Percentiles rank a stretch among this genome's conserved stretches.
Conservation (phyloP, 2,329 filamentous ascomycete genomes). For the Clonostachys byssicola region DNA sequence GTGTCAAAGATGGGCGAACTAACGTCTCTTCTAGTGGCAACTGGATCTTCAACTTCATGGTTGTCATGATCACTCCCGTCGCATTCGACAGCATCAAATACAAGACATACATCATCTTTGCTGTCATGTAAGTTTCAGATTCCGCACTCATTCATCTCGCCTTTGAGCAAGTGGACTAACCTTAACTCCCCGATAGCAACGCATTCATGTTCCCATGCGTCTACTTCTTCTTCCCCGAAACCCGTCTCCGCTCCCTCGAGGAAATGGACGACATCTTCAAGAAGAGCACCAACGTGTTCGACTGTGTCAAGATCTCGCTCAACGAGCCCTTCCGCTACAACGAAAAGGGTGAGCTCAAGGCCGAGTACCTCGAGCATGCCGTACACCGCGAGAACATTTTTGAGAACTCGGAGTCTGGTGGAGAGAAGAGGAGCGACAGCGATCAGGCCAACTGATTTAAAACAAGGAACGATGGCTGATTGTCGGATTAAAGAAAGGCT, state of each 20-base stretch:
- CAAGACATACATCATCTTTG: slow-evolving; percentile 52
- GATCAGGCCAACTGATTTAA: no score
- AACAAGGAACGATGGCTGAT: no score
- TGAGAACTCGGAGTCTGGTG: no score
- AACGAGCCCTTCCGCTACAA: background rate
- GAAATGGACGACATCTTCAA: slow-evolving; percentile 47
- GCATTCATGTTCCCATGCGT: slow-evolving; percentile 23
- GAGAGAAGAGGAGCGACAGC: no score
- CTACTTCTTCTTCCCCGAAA: slow-evolving; percentile 39
- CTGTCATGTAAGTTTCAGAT: slow-evolving; percentile 22
- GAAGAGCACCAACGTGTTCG: slow-evolving; percentile 5
- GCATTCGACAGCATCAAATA: slow-evolving; percentile 52
- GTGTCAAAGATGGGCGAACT: slow-evolving; percentile 59
- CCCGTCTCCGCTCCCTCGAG: slow-evolving; percentile 45
- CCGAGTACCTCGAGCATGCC: background rate
- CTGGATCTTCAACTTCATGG: slow-evolving; percentile 26
- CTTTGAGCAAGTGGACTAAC: no score
- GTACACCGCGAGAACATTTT: no score
- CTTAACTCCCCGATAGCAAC: no score
- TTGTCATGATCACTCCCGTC: slow-evolving; percentile 72
- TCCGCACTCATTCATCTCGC: no score
- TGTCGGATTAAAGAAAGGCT: no score
- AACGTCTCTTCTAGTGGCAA: background rate
- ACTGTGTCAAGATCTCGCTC: background rate
- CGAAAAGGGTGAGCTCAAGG: background rate